These are phyloP conservation scores for Stereocaulon alpinum DNA, from an alignment of 495 filamentous ascomycete species.

Conservation along the genomic window DNA sequence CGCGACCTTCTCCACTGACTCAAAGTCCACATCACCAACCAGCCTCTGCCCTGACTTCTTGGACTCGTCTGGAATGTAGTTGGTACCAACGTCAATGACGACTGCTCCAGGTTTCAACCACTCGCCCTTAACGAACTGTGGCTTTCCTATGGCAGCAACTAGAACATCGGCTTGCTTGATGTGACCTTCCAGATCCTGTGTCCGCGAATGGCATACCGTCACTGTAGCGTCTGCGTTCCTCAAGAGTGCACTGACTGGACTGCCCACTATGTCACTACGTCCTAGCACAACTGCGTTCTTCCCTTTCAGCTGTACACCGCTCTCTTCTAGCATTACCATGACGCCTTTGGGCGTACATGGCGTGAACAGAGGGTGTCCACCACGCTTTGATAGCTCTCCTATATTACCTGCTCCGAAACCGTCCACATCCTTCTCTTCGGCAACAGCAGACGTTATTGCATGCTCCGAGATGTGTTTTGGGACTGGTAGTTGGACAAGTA, in stretches of 20 bases:
- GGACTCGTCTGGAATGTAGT: constrained; percentile 86
- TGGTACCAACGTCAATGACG: constrained; percentile 96
- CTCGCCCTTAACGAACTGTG: constrained; percentile 82
- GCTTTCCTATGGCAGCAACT: constrained; percentile 81
- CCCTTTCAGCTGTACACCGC: constrained; percentile 70
- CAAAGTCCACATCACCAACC: constrained; percentile 94
- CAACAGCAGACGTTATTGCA: constrained; percentile 76
- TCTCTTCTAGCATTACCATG: constrained; percentile 80
- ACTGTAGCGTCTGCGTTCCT: constrained; percentile 95
- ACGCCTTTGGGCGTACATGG: constrained; percentile 96
- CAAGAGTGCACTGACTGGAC: constrained; percentile 87
- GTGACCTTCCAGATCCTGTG: constrained; percentile 56
- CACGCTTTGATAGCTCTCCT: constrained; percentile 89
- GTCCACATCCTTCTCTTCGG: constrained; percentile 94
- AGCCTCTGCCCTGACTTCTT: constrained; percentile 88
- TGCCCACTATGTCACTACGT: constrained; percentile 93
- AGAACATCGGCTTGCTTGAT: constrained; percentile 82
- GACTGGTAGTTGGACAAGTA: constrained; percentile 86
- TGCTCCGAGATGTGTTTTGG: constrained; percentile 85
- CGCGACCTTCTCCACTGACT: constrained; percentile 73
- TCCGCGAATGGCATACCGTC: constrained; percentile 89
- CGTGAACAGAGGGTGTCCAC: constrained; percentile 74
- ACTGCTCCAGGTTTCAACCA: constrained; percentile 91
- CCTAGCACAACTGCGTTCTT: constrained; percentile 94
- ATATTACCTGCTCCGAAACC: constrained; percentile 91